Base-by-base conservation (phyloP, 2,329 filamentous ascomycete species). In the Diaporthe vexans region DNA sequence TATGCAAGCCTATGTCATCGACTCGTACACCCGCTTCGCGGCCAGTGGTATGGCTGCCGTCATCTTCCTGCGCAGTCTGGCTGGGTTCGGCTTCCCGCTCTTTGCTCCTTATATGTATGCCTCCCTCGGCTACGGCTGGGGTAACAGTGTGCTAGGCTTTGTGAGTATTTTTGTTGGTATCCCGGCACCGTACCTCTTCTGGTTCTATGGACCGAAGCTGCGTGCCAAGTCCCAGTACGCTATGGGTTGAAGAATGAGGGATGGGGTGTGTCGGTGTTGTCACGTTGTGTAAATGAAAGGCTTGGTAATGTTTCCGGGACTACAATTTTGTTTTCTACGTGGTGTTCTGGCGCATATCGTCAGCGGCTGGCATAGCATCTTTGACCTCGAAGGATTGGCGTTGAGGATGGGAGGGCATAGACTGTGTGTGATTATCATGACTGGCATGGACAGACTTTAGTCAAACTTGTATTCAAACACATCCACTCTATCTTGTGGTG, bases 101-200 rank as follows among this genome's bases (percentile, higher is more conserved):
- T 88, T 89, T 46, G 87, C 85, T 0, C 84, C 86, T 1, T 76
- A 75, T 11, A 82, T 90, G 82, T 89, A 71, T 33, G 15, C 59
- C 17, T 3, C 26, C 29, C 72, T 74, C 4, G 76, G 67, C 84
- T 91, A 72, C 79, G 91, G 79, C 77, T 92, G 78, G 90, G 86
- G 75, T 3, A 86, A 85, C 76, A 85, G 82, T 17, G 74, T 86
- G 7, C 77, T 87, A 46, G 85, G 82, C 0, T 88, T 91, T 71
- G 81, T 91, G 33, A 87, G 86, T 0, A 81, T 91, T 33, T 87
- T 79, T 0, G 78, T 92, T 54, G 88, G 88, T 0, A 81, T 87
- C 65, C 84, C 88, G 1, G 85, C 84, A 21, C 87, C 88, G 1
- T 83, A 88, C 43, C 68, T 86, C 68, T 76, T 86, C 37, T 86